Evolutionary conservation across 352 stramenopile genomes (phyloP), one percentile per base, ranked within the genome.

Genomic region (Phytophthora pisi): DNA sequence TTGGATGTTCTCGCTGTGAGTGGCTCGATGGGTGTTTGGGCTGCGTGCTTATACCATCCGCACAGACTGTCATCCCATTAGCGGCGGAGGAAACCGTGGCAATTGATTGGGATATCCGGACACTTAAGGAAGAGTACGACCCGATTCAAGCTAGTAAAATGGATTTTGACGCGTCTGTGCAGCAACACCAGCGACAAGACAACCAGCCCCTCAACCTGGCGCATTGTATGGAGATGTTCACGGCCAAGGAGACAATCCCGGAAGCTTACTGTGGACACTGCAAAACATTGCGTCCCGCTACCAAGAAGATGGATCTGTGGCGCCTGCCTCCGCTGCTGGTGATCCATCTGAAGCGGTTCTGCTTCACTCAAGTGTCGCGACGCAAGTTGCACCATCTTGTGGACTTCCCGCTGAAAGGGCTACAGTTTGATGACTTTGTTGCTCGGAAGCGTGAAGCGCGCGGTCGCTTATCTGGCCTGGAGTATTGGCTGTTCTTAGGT

Each of bases 291-390:
- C 81, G 95, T 76, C 78, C 93, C 72, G 84, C 84, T 69, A 98
- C 90, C 9, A 99, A 99, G 72, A 96, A 95, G 36, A 98, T 99
- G 87, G 96, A 98, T 66, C 72, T 99, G 0, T 99, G 97, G 97
- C 88, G 97, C 23, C 74, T 99, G 43, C 98, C 98, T 34, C 97
- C 97, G 0, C 72, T 99, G 47, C 80, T 99, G 4, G 97, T 99
- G n/a, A 98, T 99, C 59, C 98, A 99, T 46, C 82, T 99, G n/a
- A 99, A 99, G 74, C 92, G 98, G 15, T 99, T 99, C 70, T 98
- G 99, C 67, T 99, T 96, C 59, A 99, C 96, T n/a, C 84, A 97
- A 67, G 81, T 87, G 23, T 90, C 83, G 10, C 82, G 92, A 23
- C 81, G 96, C 63, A 99, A 99, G 78, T 77, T 99, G 58, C 91